Base-by-base conservation (phyloP, 2,329 filamentous ascomycete genomes). In the Lachnellula suecica region DNA sequence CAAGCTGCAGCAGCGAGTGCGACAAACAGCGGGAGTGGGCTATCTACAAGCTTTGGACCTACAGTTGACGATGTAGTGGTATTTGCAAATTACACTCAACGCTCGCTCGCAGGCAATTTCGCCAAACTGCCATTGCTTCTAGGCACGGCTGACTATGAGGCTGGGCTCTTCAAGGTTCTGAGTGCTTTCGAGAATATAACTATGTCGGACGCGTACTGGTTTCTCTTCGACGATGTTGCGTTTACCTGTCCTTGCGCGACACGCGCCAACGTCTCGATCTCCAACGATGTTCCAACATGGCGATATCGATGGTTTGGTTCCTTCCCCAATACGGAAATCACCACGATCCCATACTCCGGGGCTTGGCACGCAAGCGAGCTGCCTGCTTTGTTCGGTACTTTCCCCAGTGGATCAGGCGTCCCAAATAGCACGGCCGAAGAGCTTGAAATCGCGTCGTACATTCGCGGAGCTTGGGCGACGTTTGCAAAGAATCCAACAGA, bases 401-500 rank as follows among this genome's bases (percentile, higher is more conserved):
- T n/a, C 5, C 34, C 34, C 15, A 10, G 6, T 5, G 34, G 34
- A 37, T 8, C 8, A 9, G 34, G 42, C 43, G 45, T 13, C 2
- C 42, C 54, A 7, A 61, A 59, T 35, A 63, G 61, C 6, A 47
- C 51, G 7, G 57, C 58, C 24, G 60, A 63, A 43, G 62, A 70
- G 44, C 51, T 51, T 24, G 54, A 44, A 15, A 49, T 69, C 4
- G 58, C 56, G 27, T 47, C 53, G 22, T 70, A 66, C 42, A 53
- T 71, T 5, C 59, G 61, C 27, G 59, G 61, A 9, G 69, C 68
- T 5, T 71, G 68, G 69, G 57, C 66, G 1, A 56, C 65, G 3
- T 71, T 71, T 54, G 67, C 68, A 24, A 70, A 66, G 43, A 59
- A 71, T 52, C 64, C 68, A 2, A 53, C 49, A 7, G 52, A 63